Percentiles rank a stretch among this genome's conserved stretches.
phyloP scores from a whole-genome alignment of 2,329 filamentous ascomycete species.

The Thielaviopsis populi region DNA sequence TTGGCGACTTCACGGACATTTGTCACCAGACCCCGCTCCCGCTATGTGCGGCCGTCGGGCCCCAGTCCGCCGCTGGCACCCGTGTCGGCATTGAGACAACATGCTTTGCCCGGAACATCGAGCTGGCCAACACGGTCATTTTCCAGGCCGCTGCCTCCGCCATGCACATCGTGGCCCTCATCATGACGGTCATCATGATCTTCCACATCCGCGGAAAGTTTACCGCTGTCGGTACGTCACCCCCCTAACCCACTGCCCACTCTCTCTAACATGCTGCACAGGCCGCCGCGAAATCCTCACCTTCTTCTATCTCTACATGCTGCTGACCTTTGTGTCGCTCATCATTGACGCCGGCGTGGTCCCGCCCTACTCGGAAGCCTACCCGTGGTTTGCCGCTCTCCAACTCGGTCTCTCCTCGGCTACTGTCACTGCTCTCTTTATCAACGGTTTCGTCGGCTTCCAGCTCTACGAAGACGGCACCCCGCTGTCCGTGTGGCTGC shows the following conservation, averaged over 20 bases:
- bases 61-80: conserved; percentile 50
- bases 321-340: conserved; percentile 76
- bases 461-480: conserved; percentile 97
- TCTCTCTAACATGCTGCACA: conserved; percentile 20
- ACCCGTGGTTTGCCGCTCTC: conserved; percentile 79
- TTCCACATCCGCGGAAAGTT: conserved; percentile 95
- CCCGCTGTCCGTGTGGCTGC: conserved; percentile 79
- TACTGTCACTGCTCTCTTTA: conserved; percentile 72
- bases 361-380: conserved; percentile 63
- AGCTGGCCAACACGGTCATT: conserved; percentile 95
- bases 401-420: conserved; percentile 78
- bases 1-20: conserved; percentile 79
- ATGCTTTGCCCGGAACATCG: conserved; percentile 90
- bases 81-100: conserved; percentile 68
- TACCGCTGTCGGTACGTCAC: conserved; percentile 72
- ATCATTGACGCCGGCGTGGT: conserved; percentile 86
- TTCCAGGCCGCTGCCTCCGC: conserved; percentile 85
- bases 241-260: neutral
- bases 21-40: conserved; percentile 77
- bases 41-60: conserved; percentile 72
- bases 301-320: conserved; percentile 95
- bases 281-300: conserved; percentile 57
- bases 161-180: conserved; percentile 77
- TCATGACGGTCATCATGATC: conserved; percentile 96
- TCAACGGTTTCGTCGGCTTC: conserved; percentile 97